Percentiles rank a stretch among this genome's conserved stretches.
Conservation (phyloP, 2,329 filamentous ascomycete genomes). For the Incumbomyces delicatus region DNA sequence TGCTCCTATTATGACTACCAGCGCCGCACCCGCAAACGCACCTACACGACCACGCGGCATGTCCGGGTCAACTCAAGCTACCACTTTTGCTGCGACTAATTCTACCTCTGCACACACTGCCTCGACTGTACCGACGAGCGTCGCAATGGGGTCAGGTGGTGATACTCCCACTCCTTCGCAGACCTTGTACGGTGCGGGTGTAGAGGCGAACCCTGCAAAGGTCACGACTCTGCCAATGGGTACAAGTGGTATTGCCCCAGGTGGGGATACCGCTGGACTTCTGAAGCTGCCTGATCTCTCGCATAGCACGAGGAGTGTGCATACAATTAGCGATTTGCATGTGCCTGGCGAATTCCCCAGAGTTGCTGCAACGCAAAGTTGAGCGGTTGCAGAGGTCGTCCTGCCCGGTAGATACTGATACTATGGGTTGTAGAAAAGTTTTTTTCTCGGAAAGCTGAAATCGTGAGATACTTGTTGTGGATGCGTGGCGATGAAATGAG, state of each 20-base stretch:
- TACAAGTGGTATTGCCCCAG: background rate
- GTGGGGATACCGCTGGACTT: background rate
- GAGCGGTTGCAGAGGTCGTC: too few species aligned
- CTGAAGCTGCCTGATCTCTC: slow-evolving; percentile 3
- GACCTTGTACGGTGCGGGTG: background rate
- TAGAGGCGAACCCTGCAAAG: background rate
- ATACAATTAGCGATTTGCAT: slow-evolving; percentile 55
- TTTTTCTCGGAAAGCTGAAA: too few species aligned
- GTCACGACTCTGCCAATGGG: background rate
- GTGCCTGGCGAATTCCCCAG: slow-evolving; percentile 58
- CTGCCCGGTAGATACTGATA: too few species aligned
- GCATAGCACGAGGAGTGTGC: slow-evolving; percentile 33
- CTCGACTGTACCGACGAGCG: background rate
- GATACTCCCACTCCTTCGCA: background rate
- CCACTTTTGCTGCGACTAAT: slow-evolving; percentile 9
- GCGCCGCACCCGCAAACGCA: slow-evolving; percentile 14
- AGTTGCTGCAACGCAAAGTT: background rate
- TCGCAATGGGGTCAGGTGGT: background rate
- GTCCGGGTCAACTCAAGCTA: slow-evolving; percentile 15
- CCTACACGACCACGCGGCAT: slow-evolving; percentile 15
- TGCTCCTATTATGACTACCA: slow-evolving; percentile 5
- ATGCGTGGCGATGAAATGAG: too few species aligned
- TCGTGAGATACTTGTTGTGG: too few species aligned
- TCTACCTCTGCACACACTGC: background rate
- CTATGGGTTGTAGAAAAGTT: too few species aligned